Evolutionary conservation across 352 stramenopile species (phyloP).

Genomic region (Phytopythium chamaehyphon): DNA sequence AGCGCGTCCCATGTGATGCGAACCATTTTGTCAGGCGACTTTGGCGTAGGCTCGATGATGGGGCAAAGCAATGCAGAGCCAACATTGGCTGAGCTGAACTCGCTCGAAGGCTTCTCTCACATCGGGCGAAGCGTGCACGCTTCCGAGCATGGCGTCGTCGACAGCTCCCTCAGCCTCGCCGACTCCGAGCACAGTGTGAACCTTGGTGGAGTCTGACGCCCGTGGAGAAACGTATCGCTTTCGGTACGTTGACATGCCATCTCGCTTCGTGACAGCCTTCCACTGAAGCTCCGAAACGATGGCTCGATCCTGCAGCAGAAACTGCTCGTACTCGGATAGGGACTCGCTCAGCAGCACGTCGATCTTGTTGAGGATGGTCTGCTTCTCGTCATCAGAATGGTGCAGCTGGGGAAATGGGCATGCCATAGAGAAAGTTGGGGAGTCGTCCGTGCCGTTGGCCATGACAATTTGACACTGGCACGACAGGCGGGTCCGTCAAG

Average conservation of each 20-base stretch:
- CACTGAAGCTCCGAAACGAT: constrained; percentile 9
- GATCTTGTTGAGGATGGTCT: constrained; percentile 15
- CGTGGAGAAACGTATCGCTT: background rate
- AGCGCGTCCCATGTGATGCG: background rate
- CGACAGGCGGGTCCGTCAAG: too few species aligned
- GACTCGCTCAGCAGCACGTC: constrained; percentile 14
- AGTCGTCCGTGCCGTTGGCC: too few species aligned
- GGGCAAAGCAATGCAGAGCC: background rate
- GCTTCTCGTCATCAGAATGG: constrained; percentile 17
- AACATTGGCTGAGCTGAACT: background rate
- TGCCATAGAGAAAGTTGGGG: too few species aligned
- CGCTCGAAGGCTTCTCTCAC: background rate
- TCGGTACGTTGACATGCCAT: background rate
- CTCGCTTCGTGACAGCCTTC: background rate
- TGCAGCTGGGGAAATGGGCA: constrained; percentile 4
- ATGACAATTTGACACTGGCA: too few species aligned
- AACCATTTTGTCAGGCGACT: background rate
- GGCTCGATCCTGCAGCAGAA: constrained; percentile 10
- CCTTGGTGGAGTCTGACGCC: background rate
- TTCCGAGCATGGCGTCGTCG: background rate
- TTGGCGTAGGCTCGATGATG: background rate
- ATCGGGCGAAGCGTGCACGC: background rate
- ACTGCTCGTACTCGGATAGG: constrained; percentile 19
- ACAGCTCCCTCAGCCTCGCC: background rate
- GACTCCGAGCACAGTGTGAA: background rate